Evolutionary conservation across 1,284 basidiomycete species (phyloP), one percentile per base, ranked within the genome.

Genomic region (Rugosomyces carneus): DNA sequence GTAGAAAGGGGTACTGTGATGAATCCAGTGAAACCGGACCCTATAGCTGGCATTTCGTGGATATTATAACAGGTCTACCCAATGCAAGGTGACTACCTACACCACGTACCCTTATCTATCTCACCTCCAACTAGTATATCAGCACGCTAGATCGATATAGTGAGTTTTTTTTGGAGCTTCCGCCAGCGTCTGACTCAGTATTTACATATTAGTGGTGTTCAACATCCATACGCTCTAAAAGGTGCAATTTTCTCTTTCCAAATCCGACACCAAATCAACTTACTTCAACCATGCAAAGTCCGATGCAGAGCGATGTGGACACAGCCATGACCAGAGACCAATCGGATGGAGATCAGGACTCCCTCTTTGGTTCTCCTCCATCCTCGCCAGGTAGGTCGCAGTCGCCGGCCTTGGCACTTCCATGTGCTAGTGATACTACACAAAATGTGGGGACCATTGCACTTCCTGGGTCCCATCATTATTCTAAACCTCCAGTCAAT

Each of bases 401-500:
- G 65, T 83, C 80, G 59, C 78, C 80, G 54, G 61, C 60, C 31
- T 66, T 80, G 62, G 81, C 81, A 48, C 69, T 82, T 52, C 80
- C 80, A 56, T 67, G 70, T 55, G 55, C 61, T 45, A 53, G 63
- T 64, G 64, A 57, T 62, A 64, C 68, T 68, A 69, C 66, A 73
- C 70, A 87, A 86, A 88, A 89, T 78, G 86, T 89, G 85, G 86
- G 85, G 85, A 84, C 86, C 84, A 88, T 88, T 89, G 86, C 86
- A 89, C 86, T 87, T 86, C 84, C 84, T 87, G 85, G 85, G 80
- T 85, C 84, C 84, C 86, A 85, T 72, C 72, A 72, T 67, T 71
- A 71, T 83, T 84, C 84, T 89, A 82, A 89, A 88, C 75, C 80
- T 71, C 73, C 82, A 69, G 73, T 80, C 69, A 69, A 75, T 71